Conservation (phyloP, 1,139 yeast genomes). For the Nakaseomyces bracarensis region DNA sequence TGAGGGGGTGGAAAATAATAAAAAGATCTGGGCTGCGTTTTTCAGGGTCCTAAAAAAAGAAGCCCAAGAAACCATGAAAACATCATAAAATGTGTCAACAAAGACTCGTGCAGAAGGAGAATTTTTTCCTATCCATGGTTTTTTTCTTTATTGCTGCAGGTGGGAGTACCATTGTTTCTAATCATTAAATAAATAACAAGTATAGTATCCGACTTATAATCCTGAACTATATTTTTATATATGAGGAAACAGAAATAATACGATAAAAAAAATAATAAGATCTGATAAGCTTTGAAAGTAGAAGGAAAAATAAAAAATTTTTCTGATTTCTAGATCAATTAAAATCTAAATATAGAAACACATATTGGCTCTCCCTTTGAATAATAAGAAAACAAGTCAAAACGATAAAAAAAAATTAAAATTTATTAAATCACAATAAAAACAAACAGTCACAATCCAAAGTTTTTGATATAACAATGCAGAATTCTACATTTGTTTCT, state of each 20-base stretch:
- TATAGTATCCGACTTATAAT: no score
- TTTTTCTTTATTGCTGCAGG: background rate
- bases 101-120: background rate
- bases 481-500: background rate
- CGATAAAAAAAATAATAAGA: no score
- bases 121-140: background rate
- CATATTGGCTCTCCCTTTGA: no score
- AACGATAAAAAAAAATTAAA: background rate
- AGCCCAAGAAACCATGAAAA: background rate
- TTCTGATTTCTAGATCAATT: no score
- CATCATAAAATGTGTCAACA: background rate
- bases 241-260: no score
- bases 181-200: no score
- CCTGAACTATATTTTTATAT: no score
- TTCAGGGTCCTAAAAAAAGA: constrained; percentile 3
- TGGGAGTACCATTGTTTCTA: background rate
- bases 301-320: no score
- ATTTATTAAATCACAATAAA: no score
- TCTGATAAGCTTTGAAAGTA: no score
- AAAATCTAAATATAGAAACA: no score
- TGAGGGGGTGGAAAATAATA: background rate
- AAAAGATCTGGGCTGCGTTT: background rate
- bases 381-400: no score
- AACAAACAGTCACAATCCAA: background rate
- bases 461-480: background rate